phyloP scores from a whole-genome alignment of 139 green algal species.

The Micractinium sp. region DNA sequence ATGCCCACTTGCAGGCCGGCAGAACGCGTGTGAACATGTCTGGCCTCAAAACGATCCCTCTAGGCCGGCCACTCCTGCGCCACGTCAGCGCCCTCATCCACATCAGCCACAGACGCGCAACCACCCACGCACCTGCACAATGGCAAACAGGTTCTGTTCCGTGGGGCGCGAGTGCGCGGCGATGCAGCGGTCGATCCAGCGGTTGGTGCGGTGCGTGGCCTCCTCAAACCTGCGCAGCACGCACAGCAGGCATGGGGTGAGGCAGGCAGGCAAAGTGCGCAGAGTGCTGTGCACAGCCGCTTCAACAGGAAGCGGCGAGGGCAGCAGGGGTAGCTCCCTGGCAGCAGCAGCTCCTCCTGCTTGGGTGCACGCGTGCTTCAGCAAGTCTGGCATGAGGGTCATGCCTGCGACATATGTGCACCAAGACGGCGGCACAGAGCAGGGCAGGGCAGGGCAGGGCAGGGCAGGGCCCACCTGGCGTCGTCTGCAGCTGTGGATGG shows the following conservation, averaged over 20 bases:
- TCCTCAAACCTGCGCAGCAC: constrained; percentile 79
- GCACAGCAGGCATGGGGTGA: too few species aligned
- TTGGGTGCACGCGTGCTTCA: background rate
- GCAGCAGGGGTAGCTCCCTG: background rate
- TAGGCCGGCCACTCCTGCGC: background rate
- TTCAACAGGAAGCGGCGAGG: too few species aligned
- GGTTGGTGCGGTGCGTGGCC: constrained; percentile 88
- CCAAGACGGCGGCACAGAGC: background rate
- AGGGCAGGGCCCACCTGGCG: background rate
- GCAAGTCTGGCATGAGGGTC: background rate
- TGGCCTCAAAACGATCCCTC: background rate
- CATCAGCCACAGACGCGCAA: background rate
- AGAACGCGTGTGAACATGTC: background rate
- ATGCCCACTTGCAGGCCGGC: background rate
- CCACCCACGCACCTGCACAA: constrained; percentile 67
- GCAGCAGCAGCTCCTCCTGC: background rate
- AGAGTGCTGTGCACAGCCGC: background rate
- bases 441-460: too few species aligned
- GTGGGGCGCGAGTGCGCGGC: constrained; percentile 77
- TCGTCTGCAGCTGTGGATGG: constrained; percentile 54
- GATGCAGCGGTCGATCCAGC: constrained; percentile 98
- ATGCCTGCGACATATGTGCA: too few species aligned
- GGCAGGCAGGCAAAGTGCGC: too few species aligned
- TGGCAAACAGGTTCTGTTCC: constrained; percentile 94
- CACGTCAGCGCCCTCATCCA: background rate